Base-by-base conservation (phyloP, 371 early-diverging fungal species). In the Rozella allomycis region DNA sequence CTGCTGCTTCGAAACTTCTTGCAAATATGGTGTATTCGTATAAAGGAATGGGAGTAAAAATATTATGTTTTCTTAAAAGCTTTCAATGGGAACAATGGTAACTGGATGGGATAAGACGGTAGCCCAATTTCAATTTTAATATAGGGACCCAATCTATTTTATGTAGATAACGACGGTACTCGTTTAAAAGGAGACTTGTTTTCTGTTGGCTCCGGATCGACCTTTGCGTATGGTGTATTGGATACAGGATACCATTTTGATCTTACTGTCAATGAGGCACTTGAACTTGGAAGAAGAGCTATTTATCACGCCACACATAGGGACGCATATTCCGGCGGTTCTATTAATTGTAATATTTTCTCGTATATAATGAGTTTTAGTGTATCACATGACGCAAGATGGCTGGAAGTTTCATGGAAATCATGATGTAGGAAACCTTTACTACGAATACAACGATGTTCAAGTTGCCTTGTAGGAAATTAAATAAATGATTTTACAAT, bases 301-400 rank as follows among this genome's bases (percentile, higher is more conserved):
- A 97, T 99, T 41, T 96, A 81, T 61, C 94, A 97, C 50, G 98
- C 99, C 27, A 84, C 94, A 23, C 81, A 82, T 59, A 72, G 98
- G 43, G 99, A 99, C 70, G 94, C 97, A 25, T 86, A 65, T 57
- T 88, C 90, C 39, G 99, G 99, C 57, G 98, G 98, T 38, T 64
- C 70, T 17, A 75, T 96, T 21, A 90, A 84, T 47, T 50, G 76
- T 75, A 63, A 11, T 11, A 8, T 16, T 37, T 49, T 11, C 7
- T 20, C 29, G 12, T 35, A 31, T 35, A 20, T 17, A 25, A 6
- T 46, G 8, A 25, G 18, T 16, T 17, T 23, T 54, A 72, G 78
- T 91, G 33, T 96, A 87, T 63, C 90, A 86, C 51, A 78, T 96
- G 31, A 72, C 77, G 40, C 56, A 76, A 44, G 50, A 71, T 18